A percentile compares a stretch with the other conserved stretches of the same genome.
Conservation (phyloP, 1,139 yeast species). For the Pichia sp. region DNA sequence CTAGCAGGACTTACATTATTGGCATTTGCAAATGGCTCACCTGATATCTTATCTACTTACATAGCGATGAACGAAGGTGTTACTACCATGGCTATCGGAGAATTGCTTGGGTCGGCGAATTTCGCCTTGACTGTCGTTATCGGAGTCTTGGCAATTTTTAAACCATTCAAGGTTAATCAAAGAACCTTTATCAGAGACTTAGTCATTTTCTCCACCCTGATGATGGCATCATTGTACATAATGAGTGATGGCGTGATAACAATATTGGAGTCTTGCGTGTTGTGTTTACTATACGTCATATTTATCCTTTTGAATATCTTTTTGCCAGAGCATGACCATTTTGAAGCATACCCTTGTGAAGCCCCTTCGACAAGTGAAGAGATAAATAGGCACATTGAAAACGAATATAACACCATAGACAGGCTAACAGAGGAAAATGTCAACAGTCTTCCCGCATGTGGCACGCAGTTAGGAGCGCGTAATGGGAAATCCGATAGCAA, state of each 20-base stretch:
- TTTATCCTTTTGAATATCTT: constrained; percentile 31
- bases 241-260: constrained; percentile 46
- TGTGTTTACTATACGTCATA: constrained; percentile 35
- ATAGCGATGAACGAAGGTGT: constrained; percentile 67
- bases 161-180: constrained; percentile 52
- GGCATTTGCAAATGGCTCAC: constrained; percentile 90
- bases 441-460: neutral
- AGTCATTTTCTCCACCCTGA: constrained; percentile 18
- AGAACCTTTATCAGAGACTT: constrained; percentile 38
- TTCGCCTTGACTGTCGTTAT: constrained; percentile 71
- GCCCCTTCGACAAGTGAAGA: no score
- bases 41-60: constrained; percentile 81
- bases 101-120: constrained; percentile 77
- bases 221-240: constrained; percentile 32
- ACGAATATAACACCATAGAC: neutral
- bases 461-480: neutral
- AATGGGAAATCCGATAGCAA: neutral
- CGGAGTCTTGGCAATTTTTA: constrained; percentile 64
- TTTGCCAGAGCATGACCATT: constrained; percentile 12
- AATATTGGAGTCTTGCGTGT: constrained; percentile 36
- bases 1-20: constrained; percentile 81
- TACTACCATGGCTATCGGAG: constrained; percentile 78
- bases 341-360: neutral
- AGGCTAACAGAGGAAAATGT: constrained; percentile 1
- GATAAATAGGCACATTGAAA: neutral